Percentiles rank a stretch among this genome's conserved stretches.
Conservation (phyloP, 495 filamentous ascomycete species). For the Tricharina praecox region DNA sequence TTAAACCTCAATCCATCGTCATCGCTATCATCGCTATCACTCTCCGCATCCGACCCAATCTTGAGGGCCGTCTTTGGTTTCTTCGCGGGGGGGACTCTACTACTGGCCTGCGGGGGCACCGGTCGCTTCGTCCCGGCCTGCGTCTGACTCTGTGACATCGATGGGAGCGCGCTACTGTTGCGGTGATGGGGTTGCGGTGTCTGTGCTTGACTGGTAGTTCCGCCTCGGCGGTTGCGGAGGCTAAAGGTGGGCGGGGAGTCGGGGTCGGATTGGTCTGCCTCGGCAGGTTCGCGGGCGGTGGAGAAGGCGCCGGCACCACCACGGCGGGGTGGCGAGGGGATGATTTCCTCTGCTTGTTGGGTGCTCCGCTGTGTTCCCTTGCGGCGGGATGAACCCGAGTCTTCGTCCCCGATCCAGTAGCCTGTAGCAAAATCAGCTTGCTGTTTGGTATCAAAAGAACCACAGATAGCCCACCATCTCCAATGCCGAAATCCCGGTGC, state of each 20-base stretch:
- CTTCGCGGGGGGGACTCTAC: slow-evolving; percentile 12
- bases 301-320: too few species aligned
- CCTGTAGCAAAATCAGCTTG: background rate
- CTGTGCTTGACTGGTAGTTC: background rate
- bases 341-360: background rate
- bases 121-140: slow-evolving; percentile 19
- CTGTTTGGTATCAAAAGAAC: background rate
- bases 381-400: background rate
- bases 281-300: slow-evolving; percentile 1
- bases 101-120: slow-evolving; percentile 4
- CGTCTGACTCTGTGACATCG: slow-evolving; percentile 8
- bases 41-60: slow-evolving; percentile 16
- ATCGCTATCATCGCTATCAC: slow-evolving; percentile 12
- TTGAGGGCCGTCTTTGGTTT: slow-evolving; percentile 13
- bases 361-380: slow-evolving; percentile 2
- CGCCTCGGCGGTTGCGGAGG: background rate
- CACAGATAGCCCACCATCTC: slow-evolving; percentile 35
- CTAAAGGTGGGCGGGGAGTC: too few species aligned
- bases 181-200: background rate
- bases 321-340: background rate
- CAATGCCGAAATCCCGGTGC: slow-evolving; percentile 64
- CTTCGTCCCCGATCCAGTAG: background rate
- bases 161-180: background rate
- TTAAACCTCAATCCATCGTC: slow-evolving; percentile 8
- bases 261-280: too few species aligned